Base-by-base conservation (phyloP, 2,329 filamentous ascomycete genomes). In the Pezizomycotina sp. region DNA sequence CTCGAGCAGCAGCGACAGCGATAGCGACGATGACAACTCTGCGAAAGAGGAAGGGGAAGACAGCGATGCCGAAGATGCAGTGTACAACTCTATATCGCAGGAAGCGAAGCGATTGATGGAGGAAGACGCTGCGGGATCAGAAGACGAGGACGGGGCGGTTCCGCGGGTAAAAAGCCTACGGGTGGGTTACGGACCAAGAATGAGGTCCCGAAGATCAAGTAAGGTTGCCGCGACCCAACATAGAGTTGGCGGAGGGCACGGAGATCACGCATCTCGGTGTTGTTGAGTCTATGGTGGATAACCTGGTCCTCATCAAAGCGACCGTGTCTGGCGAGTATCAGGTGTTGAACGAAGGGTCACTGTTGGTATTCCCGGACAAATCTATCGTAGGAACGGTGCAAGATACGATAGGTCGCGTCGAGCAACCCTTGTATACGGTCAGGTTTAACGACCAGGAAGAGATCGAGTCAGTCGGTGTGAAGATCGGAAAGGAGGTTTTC, bases 91-190 rank as follows among this genome's bases (percentile, higher is more conserved):
- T 26, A 63, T 93, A 1, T 75, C 75, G 35, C 70, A 83, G 2
- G 81, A 84, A 51, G 82, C 80, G 1, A 74, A 76, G 21, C 72
- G 92, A 31, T 62, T 95, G 14, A 91, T 95, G 81, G 69, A 76
- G 45, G 77, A 71, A 27, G 83, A 86, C 46, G 74, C 66, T 20
- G 79, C n/a, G n/a, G n/a, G 73, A 2, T 83, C 78, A 1, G 83
- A 89, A 36, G 78, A 84, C 34, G 82, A 83, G 48, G 71, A 68
- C 8, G 68, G 70, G 2, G 31, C n/a, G n/a, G n/a, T n/a, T n/a
- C 15, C 10, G 62, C 62, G 15, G 66, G 65, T 19, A 57, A 60
- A 50, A 55, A 55, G 22, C 49, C 53, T 3, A 49, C 54, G 13
- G 60, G 56, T 20, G 55, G 59, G 2, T 67, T 69, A 27, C 72